Percentiles rank a stretch among this genome's conserved stretches.
Evolutionary conservation across 2,329 filamentous ascomycete genomes (phyloP).

Genomic region (Aaosphaeria pasadenensis): DNA sequence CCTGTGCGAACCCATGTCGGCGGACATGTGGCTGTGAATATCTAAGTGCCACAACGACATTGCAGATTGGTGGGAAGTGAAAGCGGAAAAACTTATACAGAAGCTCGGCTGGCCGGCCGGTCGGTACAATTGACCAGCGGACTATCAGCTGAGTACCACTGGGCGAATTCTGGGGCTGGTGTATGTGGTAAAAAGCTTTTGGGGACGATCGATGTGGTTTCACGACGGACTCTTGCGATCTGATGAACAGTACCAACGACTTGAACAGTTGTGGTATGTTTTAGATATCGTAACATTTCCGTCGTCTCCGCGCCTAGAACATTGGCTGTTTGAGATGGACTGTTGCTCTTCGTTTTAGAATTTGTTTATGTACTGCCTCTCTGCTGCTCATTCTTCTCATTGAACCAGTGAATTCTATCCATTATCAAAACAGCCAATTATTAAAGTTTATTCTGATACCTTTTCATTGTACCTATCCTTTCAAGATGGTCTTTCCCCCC

Average conservation of each 20-base stretch:
- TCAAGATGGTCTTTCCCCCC: slow-evolving; percentile 9
- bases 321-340: neutral
- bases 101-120: neutral
- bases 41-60: too few relatives aligned
- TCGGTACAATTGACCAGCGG: neutral
- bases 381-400: neutral
- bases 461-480: neutral
- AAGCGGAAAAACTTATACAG: neutral
- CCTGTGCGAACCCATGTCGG: neutral
- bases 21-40: neutral
- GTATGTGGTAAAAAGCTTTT: neutral
- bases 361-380: neutral
- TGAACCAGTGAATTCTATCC: neutral
- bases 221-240: neutral
- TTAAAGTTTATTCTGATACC: neutral
- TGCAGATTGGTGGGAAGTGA: neutral
- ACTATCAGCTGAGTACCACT: neutral
- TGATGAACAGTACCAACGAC: neutral
- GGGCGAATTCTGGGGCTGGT: neutral
- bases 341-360: neutral
- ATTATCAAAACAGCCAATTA: neutral
- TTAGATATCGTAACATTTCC: neutral
- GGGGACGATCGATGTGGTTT: neutral
- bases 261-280: neutral
- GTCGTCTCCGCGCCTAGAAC: neutral